Evolutionary conservation across 352 stramenopile genomes (phyloP).

Genomic region (Phytopythium helicoides): DNA sequence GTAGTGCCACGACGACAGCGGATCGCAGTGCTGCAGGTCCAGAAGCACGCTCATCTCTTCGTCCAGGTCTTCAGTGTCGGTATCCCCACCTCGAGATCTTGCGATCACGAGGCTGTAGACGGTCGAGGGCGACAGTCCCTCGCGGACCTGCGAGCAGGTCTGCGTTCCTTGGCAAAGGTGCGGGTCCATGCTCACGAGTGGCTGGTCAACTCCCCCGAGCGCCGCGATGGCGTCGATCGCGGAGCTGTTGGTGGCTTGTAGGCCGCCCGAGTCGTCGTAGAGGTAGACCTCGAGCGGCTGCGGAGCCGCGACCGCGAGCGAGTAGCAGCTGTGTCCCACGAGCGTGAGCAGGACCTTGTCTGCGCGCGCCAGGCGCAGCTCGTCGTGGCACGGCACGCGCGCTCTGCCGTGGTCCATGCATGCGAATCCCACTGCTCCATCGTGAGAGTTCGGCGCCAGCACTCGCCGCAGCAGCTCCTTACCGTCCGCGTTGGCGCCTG

Average conservation of each 20-base stretch:
- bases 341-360: slow-evolving; percentile 60
- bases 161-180: slow-evolving; percentile 25
- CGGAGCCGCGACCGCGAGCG: slow-evolving; percentile 30
- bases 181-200: not conserved
- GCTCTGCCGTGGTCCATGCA: slow-evolving; percentile 47
- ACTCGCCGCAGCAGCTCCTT: too few species aligned
- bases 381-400: slow-evolving; percentile 47
- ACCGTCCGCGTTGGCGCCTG: not conserved
- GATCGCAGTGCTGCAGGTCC: slow-evolving; percentile 38
- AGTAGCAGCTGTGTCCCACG: slow-evolving; percentile 53
- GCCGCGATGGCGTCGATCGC: not conserved
- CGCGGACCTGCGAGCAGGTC: slow-evolving; percentile 28
- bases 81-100: slow-evolving; percentile 11
- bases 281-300: slow-evolving; percentile 52
- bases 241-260: slow-evolving; percentile 6
- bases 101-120: slow-evolving; percentile 49
- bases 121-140: slow-evolving; percentile 27
- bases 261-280: slow-evolving; percentile 26
- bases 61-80: slow-evolving; percentile 7
- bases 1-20: slow-evolving; percentile 33
- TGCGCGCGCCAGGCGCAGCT: slow-evolving; percentile 31
- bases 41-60: slow-evolving; percentile 16
- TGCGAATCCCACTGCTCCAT: slow-evolving; percentile 3
- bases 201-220: too few species aligned
- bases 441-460: too few species aligned